phyloP scores from a whole-genome alignment of 176 grass and related monocot species.

The Cenchrus purpureus region DNA sequence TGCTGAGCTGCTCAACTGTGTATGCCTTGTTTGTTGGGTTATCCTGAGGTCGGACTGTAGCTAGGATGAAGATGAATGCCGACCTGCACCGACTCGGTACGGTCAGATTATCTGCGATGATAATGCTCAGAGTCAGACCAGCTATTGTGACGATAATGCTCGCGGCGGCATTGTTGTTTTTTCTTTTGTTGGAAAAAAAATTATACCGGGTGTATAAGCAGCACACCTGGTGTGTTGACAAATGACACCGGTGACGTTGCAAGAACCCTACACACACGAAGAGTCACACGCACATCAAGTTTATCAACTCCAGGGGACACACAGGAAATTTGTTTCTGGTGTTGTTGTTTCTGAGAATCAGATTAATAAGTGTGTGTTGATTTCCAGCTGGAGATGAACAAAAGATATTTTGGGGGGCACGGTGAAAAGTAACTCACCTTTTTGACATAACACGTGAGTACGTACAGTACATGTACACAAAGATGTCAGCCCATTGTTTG shows the following conservation, averaged over 20 bases:
- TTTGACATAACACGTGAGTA: not conserved
- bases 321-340: not conserved
- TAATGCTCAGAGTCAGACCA: constrained; percentile 9
- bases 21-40: constrained; percentile 33
- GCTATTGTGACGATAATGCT: constrained; percentile 6
- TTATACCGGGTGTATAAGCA: not conserved
- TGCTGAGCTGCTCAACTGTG: constrained; percentile 11
- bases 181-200: not conserved
- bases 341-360: not conserved
- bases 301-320: not conserved
- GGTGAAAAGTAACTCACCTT: not conserved
- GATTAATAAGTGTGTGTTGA: not conserved
- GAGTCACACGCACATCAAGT: not conserved
- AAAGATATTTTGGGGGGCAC: not conserved
- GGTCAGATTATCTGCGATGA: constrained; percentile 51
- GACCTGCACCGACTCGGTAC: constrained; percentile 24
- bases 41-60: not conserved
- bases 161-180: not conserved
- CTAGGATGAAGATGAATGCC: not conserved
- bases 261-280: not conserved
- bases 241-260: not conserved
- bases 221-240: not conserved
- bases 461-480: too few species aligned
- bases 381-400: not conserved
- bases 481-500: not conserved